Evolutionary conservation across 352 stramenopile species (phyloP), one percentile per base, ranked within the genome.

Genomic region (Phytopythium cucurbitacearum): DNA sequence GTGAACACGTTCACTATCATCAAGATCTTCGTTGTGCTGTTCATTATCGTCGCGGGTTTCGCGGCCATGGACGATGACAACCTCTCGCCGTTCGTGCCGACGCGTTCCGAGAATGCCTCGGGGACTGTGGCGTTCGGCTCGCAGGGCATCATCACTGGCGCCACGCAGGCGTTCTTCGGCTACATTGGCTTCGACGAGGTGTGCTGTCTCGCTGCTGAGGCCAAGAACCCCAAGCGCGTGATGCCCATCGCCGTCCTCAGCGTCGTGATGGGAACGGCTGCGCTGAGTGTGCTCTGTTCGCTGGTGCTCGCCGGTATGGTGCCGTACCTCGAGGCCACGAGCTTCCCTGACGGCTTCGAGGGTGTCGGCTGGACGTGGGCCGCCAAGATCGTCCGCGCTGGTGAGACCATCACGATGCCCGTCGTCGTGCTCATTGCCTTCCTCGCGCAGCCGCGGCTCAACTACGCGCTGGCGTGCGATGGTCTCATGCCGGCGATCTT

Each of bases 131-230:
- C 65, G 2, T 83, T 79, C 50, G 84, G 84, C 15, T 59, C 65
- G 10, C 66, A 79, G 39, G 84, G 84, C 4, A 74, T 97, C 51
- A 71, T 97, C 41, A 77, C 76, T 9, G 90, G 89, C 9, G 74
- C 85, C 7, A 88, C 89, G 13, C 84, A 89, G 40, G 89, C 85
- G 3, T 97, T 97, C 62, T 98, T 98, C 68, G 91, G 91, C 38
- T 97, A 95, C 57, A 65, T 98, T 16, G 94, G 94, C 21, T 98
- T 97, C 62, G 94, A 98, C 67, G 91, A 97, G 57, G 74, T 98
- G 21, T 96, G 87, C 59, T 97, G 89, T 56, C 64, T 97, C 9
- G 84, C 87, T 10, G 82, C 71, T 6, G 83, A 93, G 62, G 59
- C 80, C n/a, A 84, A 87, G 57, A 81, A 93, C 58, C 79, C 82